A percentile compares a stretch with the other conserved stretches of the same genome.
These are phyloP conservation scores for Brachypodium distachyon DNA, from an alignment of 202 grass and related monocot genomes.

Conservation along the genomic window DNA sequence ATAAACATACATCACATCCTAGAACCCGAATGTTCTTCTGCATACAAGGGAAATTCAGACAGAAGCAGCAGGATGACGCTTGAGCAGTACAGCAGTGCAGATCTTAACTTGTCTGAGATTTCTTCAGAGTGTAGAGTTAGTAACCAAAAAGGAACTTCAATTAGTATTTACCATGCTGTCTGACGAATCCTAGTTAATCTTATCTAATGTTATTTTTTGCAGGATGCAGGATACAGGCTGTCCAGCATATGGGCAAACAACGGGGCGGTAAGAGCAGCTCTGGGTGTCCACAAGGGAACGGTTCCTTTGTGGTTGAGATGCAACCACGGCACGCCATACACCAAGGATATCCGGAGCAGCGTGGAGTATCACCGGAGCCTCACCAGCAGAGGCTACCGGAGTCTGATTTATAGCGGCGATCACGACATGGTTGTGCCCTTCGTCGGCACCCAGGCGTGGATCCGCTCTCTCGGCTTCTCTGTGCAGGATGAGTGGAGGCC, in stretches of 20 bases:
- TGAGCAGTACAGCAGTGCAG: background rate
- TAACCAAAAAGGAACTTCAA: background rate
- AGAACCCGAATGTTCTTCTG: constrained; percentile 45
- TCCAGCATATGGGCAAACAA: constrained; percentile 54
- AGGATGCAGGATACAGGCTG: constrained; percentile 36
- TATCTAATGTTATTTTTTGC: background rate
- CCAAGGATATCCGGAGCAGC: constrained; percentile 11
- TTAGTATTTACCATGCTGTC: background rate
- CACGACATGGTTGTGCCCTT: constrained; percentile 23
- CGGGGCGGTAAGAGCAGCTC: constrained; percentile 32
- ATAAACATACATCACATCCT: constrained; percentile 38
- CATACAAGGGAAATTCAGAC: background rate
- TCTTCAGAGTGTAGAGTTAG: constrained; percentile 58
- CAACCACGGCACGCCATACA: background rate
- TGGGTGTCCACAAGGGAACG: constrained; percentile 50
- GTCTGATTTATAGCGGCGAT: constrained; percentile 45
- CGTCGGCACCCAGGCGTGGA: constrained; percentile 36
- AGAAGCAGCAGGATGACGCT: background rate
- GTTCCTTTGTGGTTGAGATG: constrained; percentile 32
- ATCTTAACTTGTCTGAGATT: constrained; percentile 20
- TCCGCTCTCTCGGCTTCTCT: constrained; percentile 29
- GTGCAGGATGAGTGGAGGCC: constrained; percentile 37
- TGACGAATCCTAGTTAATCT: background rate
- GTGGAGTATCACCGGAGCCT: constrained; percentile 32
- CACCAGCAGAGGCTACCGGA: constrained; percentile 38